Base-by-base conservation (phyloP, 768 basidiomycete genomes). In the Suillus spraguei region DNA sequence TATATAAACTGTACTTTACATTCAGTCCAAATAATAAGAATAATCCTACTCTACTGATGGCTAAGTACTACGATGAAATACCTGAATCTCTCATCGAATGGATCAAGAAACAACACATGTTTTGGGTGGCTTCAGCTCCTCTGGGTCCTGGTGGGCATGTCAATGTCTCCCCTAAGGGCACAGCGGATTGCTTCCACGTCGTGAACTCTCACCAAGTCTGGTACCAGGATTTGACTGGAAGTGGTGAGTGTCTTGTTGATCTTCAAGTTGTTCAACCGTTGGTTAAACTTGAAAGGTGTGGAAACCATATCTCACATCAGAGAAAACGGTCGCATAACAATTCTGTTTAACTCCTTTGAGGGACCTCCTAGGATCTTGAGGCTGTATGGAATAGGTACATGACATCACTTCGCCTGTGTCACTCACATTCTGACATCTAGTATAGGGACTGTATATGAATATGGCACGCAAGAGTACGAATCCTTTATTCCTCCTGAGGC, bases 171-270 rank as follows among this genome's bases (percentile, higher is more conserved):
- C 88, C 90, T 1, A 90, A 92, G 70, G 87, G 87, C 32, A 79
- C 85, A n/a, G 77, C 81, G 61, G 85, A 85, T 36, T 85, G 83
- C 9, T 89, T 92, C 70, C 87, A 87, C 65, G 71, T 90, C 54
- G 79, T 83, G 24, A 77, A 86, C 64, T 72, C 81, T 9, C 82
- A 77, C 58, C 78, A 74, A 60, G 87, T 88, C 8, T 91, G 88
- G 88, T 92, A 91, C 68, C 87, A 91, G 66, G 89, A 91, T 70
- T 77, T 90, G 38, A 82, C 83, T 7, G 90, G 90, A 8, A 86
- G 87, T 64, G 89, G 89, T 87, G 66, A 46, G 76, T 28, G 24
- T 39, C 38, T 17, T 5, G 20, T 7, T 28, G 55, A 33, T 58
- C 32, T 58, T 28, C 28, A 28, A 28, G 28, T 28, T 9, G n/a